Base-by-base conservation (phyloP, 768 basidiomycete genomes). In the Trametes sanguinea region DNA sequence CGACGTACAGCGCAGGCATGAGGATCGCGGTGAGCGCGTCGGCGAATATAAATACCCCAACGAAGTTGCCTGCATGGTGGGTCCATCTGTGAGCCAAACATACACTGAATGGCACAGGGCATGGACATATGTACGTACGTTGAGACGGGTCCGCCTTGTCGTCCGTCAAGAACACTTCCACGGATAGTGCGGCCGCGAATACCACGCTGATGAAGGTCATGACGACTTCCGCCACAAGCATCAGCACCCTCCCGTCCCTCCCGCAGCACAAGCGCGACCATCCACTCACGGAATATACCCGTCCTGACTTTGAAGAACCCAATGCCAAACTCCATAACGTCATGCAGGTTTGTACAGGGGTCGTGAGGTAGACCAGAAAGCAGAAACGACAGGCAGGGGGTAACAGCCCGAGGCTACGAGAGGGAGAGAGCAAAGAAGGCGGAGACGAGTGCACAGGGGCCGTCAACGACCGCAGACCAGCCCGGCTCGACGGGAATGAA, bases 81-180 rank as follows among this genome's bases (percentile, higher is more conserved):
- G 22, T 22, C 22, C 22, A 22, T 22, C 22, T 22, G 22, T 22
- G 22, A 22, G 22, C 22, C 22, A 22, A 22, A 22, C 22, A 22
- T 22, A 22, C 22, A 22, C 22, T 22, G 22, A 22, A 22, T 22
- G 22, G 22, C 22, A 22, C 22, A 22, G 22, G 22, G 22, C 22
- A 22, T 22, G 22, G 22, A 22, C 22, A 22, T 22, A 22, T 22
- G 39, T 29, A 27, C 37, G 11, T 6, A 35, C 6, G 37, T 73
- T 80, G 80, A 32, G 79, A 71, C 32, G 46, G 43, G 61, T 79
- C 78, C n/a, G 80, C 73, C 48, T 74, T 64, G 39, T 76, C 76
- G 81, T 84, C 84, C 50, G 81, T 76, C 37, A 75, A 62, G 60
- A 76, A 85, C 2, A 79, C 65, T 54, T 80, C 75, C 10, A 84